Evolutionary conservation across 495 filamentous ascomycete species (phyloP).

Genomic region (Podospora anserina): DNA sequence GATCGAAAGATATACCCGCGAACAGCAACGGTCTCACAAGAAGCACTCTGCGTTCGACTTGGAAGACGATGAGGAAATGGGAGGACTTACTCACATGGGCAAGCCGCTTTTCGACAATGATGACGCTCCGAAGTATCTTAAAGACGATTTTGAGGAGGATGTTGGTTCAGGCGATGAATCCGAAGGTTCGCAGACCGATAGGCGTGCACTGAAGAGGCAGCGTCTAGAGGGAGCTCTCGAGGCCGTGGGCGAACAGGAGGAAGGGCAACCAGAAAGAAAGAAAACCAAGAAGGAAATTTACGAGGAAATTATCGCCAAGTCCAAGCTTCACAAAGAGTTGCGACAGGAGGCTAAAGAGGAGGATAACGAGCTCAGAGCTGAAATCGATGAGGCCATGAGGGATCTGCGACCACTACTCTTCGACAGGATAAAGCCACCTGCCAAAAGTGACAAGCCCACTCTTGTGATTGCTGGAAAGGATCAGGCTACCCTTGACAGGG

Average conservation of each 20-base stretch:
- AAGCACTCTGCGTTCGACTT: constrained; percentile 81
- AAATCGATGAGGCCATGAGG: constrained; percentile 65
- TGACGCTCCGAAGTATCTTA: constrained; percentile 12
- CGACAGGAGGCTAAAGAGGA: constrained; percentile 91
- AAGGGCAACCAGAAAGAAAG: constrained; percentile 66
- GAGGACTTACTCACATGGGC: constrained; percentile 80
- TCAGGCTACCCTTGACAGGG: constrained; percentile 63
- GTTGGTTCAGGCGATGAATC: constrained; percentile 56
- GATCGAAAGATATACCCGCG: constrained; percentile 81
- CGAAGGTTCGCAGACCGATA: constrained; percentile 44
- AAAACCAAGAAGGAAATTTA: constrained; percentile 95
- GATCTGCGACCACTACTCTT: constrained; percentile 71
- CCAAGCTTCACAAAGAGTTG: constrained; percentile 75
- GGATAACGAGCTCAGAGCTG: constrained; percentile 70
- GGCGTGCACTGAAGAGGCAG: constrained; percentile 57
- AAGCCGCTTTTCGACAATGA: constrained; percentile 59
- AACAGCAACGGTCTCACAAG: constrained; percentile 70
- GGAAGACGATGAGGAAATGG: constrained; percentile 72
- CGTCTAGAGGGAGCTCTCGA: constrained; percentile 38
- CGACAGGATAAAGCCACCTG: constrained; percentile 28
- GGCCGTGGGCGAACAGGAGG: constrained; percentile 42
- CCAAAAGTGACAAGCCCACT: constrained; percentile 49
- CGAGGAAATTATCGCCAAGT: constrained; percentile 96
- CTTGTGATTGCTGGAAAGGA: constrained; percentile 57
- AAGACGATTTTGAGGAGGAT: constrained; percentile 71